Base-by-base conservation (phyloP, 106 monocot genomes). In the Cymbidium sinense region DNA sequence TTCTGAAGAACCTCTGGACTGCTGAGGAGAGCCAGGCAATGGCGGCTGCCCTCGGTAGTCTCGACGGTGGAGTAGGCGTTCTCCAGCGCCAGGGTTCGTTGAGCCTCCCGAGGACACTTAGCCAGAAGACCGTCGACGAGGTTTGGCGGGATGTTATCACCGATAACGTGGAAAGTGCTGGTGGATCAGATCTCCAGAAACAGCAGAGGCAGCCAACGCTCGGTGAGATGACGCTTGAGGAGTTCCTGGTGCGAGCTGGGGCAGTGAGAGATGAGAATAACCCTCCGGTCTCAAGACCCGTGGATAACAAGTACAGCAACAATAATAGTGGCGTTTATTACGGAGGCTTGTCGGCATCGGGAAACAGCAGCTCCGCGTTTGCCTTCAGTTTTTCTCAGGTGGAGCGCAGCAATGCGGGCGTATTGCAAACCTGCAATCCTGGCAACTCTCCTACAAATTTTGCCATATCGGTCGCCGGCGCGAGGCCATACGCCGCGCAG, bases 91-190 rank as follows among this genome's bases (percentile, higher is more conserved):
- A 83, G 85, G 81, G 83, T 17, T 87, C 85, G 18, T 34, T 83
- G 52, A 81, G 75, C 8, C 80, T 88, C 33, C 78, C 86, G 3
- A 82, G 92, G 21, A 90, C 85, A 23, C 64, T 82, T 30, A 83
- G 86, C 64, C 79, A 80, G 83, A 95, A 95, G 82, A 92, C 95
- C 15, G 89, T 95, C 20, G 95, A 92, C 65, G 92, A 95, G 79
- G 92, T 95, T 19, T 95, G 95, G 95, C 84, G 86, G 50, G 90
- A 88, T 64, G 65, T 92, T 36, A 34, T 86, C 20, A 50, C 33
- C 30, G 87, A 81, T 3, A 28, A 54, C 34, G 37, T 55, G 7
- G 74, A 19, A 1, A 78, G 29, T 18, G 54, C 34, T 1, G 75
- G 44, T 25, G 41, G 54, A n/a, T 36, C 67, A 55, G 78, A 43